Evolutionary conservation across 106 monocot genomes (phyloP), one percentile per base, ranked within the genome.

Genomic region (Triglochin maritima): DNA sequence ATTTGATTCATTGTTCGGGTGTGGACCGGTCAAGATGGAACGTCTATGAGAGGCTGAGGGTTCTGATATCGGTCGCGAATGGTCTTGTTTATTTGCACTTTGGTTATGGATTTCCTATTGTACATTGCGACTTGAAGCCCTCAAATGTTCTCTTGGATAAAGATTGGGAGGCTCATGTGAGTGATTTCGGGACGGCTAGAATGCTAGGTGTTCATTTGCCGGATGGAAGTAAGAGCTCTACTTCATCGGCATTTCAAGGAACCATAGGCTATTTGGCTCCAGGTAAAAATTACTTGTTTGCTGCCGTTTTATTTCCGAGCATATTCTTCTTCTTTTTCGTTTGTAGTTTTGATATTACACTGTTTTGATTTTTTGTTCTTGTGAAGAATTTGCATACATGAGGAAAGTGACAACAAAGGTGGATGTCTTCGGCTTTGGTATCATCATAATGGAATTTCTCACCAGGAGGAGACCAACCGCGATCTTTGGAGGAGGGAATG

Each of bases 241-340:
- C 71, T n/a, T 76, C 86, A 42, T 79, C 87, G 3, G 83, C 67
- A 9, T 85, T 94, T 47, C 94, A 85, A 72, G 94, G 94, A 75
- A 94, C 94, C 66, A 87, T 94, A 60, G 94, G 94, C 49, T 94
- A 94, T 72, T 73, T 94, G 29, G 94, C 94, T 70, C 94, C 94
- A 72, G 94, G 94, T 87, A 71, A n/a, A 57, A 44, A 8, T 14
- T 46, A 47, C 12, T 16, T 46, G 3, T n/a, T 57, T 5, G 17
- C 10, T 57, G 49, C 12, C 56, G 3, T n/a, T 17, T 57, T 46
- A 13, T n/a, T n/a, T 13, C 7, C 11, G 57, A 44, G 6, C n/a
- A 12, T 14, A 65, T 4, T 44, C 13, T 45, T 56, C 9, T 43
- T 70, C 15, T 29, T 51, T 17, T 44, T 13, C 9, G 6, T 53